Evolutionary conservation across 2,329 filamentous ascomycete genomes (phyloP), one percentile per base, ranked within the genome.

Genomic region (Exophiala sideris): DNA sequence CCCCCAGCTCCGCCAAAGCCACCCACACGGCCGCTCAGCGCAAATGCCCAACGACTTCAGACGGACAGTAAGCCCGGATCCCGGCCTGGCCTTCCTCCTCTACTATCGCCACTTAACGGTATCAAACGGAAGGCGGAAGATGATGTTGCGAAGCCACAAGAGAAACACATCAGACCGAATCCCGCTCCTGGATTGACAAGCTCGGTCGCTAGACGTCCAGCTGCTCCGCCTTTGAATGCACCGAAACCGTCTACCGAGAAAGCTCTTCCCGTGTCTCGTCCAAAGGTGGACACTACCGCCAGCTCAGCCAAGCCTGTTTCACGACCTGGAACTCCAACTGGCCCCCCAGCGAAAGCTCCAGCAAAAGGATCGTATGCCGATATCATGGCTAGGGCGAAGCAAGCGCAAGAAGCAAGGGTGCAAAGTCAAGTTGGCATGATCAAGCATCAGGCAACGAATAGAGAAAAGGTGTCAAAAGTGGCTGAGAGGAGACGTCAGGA

Each of bases 361-460:
- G 78, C 79, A 5, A 80, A 80, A 62, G 79, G 80, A 24, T 81
- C 79, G 1, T 86, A 79, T 66, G 77, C 81, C 40, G 81, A 82
- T 46, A 74, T 85, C 40, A 75, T 86, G 61, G 83, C 83, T 41
- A 80, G 84, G 65, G 78, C 78, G 45, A 74, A 75, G 52, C 76
- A 74, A 63, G 70, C 77, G 33, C 68, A 72, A 45, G 54, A 57
- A 47, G 39, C 47, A 71, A 74, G 59, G 73, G 73, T 11, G 67
- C 53, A 73, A 35, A 62, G 61, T 35, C 58, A 65, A 50, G 67
- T 79, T 35, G 80, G 79, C 36, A 71, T 76, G 41, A 78, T 84
- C 66, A 82, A 80, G 65, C 79, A 84, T 62, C 81, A 84, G 60
- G 51, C 71, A 3, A 67, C 65, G 2, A 73, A 79, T 2, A 79